Evolutionary conservation across 148 eudicot genomes (phyloP).

Genomic region (Chenopodium formosanum): DNA sequence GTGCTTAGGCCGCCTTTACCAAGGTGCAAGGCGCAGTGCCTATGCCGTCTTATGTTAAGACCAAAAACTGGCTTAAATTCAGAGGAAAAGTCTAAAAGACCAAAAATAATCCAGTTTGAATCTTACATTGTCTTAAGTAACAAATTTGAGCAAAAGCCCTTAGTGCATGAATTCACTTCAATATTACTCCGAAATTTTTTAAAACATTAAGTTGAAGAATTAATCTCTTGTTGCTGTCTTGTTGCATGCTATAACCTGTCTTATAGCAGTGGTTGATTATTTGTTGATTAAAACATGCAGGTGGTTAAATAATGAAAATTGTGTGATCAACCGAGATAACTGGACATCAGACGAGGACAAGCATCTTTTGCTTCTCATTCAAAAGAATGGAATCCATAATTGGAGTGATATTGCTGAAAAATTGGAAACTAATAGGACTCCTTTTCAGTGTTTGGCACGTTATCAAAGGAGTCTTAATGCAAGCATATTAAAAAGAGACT

Average conservation of each 20-base stretch:
- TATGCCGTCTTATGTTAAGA: no score
- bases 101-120: no score
- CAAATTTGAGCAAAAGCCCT: no score
- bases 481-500: constrained; percentile 69
- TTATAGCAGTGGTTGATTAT: background rate
- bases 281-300: constrained; percentile 34
- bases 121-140: no score
- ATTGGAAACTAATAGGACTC: constrained; percentile 72
- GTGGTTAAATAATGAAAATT: constrained; percentile 80
- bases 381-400: constrained; percentile 57
- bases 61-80: no score
- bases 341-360: constrained; percentile 74
- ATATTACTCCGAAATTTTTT: no score
- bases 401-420: constrained; percentile 65
- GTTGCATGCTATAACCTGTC: background rate
- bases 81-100: no score
- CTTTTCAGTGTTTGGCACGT: constrained; percentile 79
- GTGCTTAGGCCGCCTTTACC: no score
- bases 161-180: no score
- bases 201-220: background rate
- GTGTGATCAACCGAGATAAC: constrained; percentile 48
- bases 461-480: constrained; percentile 90
- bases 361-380: constrained; percentile 55
- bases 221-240: background rate
- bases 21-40: no score